Evolutionary conservation across 371 early-diverging fungal species (phyloP).

Genomic region (Ordospora pajunii): DNA sequence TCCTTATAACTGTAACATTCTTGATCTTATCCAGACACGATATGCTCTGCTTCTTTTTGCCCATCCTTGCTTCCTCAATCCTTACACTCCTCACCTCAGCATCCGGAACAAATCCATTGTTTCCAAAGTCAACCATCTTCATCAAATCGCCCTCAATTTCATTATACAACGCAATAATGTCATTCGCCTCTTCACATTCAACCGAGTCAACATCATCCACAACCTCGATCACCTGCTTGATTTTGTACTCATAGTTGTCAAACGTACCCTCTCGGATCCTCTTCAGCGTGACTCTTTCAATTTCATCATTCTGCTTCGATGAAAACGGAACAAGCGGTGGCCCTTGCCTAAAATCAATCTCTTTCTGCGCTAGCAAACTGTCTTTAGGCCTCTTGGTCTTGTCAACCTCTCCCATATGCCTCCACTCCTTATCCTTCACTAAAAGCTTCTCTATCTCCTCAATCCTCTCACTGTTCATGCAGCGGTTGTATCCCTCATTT

Average conservation of each 20-base stretch:
- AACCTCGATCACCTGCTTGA: not conserved
- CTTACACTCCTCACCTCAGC: not conserved
- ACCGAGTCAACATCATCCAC: not conserved
- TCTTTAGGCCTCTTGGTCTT: slow-evolving; percentile 18
- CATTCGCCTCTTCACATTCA: not conserved
- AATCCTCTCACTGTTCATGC: not conserved
- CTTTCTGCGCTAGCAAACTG: not conserved
- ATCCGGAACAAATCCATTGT: slow-evolving; percentile 10
- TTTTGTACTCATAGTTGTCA: slow-evolving; percentile 25
- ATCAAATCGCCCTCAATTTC: slow-evolving; percentile 34
- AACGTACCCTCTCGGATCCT: slow-evolving; percentile 27
- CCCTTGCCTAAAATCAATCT: slow-evolving; percentile 2
- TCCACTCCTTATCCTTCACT: slow-evolving; percentile 36
- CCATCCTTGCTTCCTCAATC: not conserved
- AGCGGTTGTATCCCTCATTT: too few species aligned
- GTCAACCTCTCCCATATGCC: slow-evolving; percentile 31
- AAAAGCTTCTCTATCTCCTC: slow-evolving; percentile 23
- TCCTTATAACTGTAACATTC: slow-evolving; percentile 29
- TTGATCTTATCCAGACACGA: slow-evolving; percentile 12
- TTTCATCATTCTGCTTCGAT: slow-evolving; percentile 24
- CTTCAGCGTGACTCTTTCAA: slow-evolving; percentile 8
- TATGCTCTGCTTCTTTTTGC: not conserved
- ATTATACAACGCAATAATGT: slow-evolving; percentile 15
- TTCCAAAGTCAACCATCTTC: slow-evolving; percentile 25
- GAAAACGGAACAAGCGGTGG: slow-evolving; percentile 14